phyloP scores from a whole-genome alignment of 2,329 filamentous ascomycete genomes.

The Amylocarpus encephaloides region DNA sequence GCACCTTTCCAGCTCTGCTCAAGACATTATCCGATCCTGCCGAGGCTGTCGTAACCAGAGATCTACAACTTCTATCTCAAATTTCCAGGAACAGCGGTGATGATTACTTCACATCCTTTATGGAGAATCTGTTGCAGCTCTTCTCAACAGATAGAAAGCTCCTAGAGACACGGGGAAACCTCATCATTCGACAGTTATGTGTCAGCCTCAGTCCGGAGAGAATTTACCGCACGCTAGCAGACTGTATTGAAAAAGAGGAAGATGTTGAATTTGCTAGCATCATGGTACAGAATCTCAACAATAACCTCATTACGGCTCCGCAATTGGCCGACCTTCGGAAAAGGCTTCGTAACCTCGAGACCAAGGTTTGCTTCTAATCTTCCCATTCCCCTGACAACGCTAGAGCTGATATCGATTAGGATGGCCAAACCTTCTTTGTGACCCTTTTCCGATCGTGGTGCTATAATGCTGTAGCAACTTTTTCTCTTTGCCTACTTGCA shows the following conservation, averaged over 20 bases:
- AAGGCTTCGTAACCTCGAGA: constrained; percentile 82
- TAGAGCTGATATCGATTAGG: constrained; percentile 41
- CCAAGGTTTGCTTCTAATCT: constrained; percentile 48
- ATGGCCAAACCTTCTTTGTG: constrained; percentile 93
- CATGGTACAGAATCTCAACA: constrained; percentile 99
- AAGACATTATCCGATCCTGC: constrained; percentile 95
- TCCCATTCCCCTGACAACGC: not conserved
- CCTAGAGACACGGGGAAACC: constrained; percentile 84
- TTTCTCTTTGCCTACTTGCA: constrained; percentile 88
- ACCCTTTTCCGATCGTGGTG: constrained; percentile 95
- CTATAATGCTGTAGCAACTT: constrained; percentile 95
- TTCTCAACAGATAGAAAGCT: constrained; percentile 92
- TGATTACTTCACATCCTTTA: constrained; percentile 95
- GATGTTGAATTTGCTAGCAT: constrained; percentile 98
- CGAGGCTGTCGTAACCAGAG: constrained; percentile 91
- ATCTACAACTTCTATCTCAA: constrained; percentile 87
- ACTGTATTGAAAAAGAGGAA: constrained; percentile 96
- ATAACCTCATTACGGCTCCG: constrained; percentile 95
- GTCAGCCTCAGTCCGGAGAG: constrained; percentile 87
- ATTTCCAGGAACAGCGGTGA: constrained; percentile 96
- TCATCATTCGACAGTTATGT: constrained; percentile 94
- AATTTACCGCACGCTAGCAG: constrained; percentile 91
- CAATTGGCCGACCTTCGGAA: constrained; percentile 89
- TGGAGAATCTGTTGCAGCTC: constrained; percentile 91
- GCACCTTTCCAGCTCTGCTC: constrained; percentile 89